Percentiles rank a stretch among this genome's conserved stretches.
These are phyloP conservation scores for Senecio squalidus DNA, from an alignment of 140 eudicot genomes.

Conservation along the genomic window DNA sequence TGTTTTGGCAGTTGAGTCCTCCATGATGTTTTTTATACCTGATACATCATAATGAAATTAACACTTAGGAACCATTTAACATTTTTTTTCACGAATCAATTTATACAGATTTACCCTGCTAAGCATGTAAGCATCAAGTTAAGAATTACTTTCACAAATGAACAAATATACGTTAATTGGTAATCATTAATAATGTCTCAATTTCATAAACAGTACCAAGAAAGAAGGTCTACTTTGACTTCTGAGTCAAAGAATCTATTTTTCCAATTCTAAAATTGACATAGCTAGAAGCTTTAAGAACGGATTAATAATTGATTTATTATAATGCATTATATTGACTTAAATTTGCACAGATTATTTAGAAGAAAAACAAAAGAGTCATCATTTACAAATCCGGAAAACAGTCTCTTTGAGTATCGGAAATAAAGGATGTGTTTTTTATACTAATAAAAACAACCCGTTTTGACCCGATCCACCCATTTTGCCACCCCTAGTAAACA, in stretches of 20 bases:
- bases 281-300: neutral
- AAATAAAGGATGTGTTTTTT: neutral
- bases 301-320: neutral
- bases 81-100: neutral
- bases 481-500: too few species aligned
- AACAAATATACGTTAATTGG: constrained; percentile 8
- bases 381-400: neutral
- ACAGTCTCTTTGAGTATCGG: neutral
- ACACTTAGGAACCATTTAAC: neutral
- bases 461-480: too few species aligned
- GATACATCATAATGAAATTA: constrained; percentile 13
- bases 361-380: neutral
- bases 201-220: neutral
- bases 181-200: constrained; percentile 11
- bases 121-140: neutral
- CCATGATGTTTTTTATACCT: constrained; percentile 45
- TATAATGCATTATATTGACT: neutral
- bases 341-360: neutral
- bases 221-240: constrained; percentile 12
- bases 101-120: neutral
- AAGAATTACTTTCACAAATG: neutral
- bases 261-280: constrained; percentile 9
- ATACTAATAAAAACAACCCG: too few species aligned
- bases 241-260: constrained; percentile 6
- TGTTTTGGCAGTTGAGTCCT: constrained; percentile 62